Base-by-base conservation (phyloP, 805 yeast species). In the Priceomyces castillae region DNA sequence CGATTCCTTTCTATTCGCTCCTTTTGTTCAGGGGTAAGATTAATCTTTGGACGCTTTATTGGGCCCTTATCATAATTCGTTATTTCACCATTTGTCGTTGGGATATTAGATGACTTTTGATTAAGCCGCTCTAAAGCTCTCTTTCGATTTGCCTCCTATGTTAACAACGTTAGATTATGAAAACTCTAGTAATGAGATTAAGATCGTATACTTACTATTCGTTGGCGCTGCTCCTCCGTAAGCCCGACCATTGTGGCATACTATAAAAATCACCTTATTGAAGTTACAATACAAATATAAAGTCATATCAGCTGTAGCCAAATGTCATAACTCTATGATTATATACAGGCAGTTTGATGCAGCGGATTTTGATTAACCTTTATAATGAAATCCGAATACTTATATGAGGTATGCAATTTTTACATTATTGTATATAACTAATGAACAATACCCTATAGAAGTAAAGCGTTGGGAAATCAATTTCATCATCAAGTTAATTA, bases 111-210 rank as follows among this genome's bases (percentile, higher is more conserved):
- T 19, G 14, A 79, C 49, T 75, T 67, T 38, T 71, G 69, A 48
- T 75, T 69, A 28, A 84, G 68, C 44, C 84, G 62, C 43, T 81
- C 86, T 7, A 82, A 53, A 0, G 90, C 89, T 42, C 71, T 71
- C 35, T 73, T 70, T 48, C 94, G 68, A 56, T 84, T 84, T 22
- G 77, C 82, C 39, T 80, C 86, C 86, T 81, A 4, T 12, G 39
- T 40, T 46, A 37, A 44, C 43, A n/a, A 10, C 17, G 34, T 30
- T 14, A 30, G 15, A 22, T 35, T 16, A 9, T 7, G 30, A 14
- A 39, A 19, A 25, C 34, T 41, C 14, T 35, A 39, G 35, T 44
- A 36, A 16, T n/a, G 18, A 10, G n/a, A 20, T 14, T 22, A 15
- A 11, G n/a, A 25, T n/a, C n/a, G 14, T 14, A 18, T 36, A 67